phyloP scores from a whole-genome alignment of 2,329 filamentous ascomycete species.

The Exophiala xenobiotica region DNA sequence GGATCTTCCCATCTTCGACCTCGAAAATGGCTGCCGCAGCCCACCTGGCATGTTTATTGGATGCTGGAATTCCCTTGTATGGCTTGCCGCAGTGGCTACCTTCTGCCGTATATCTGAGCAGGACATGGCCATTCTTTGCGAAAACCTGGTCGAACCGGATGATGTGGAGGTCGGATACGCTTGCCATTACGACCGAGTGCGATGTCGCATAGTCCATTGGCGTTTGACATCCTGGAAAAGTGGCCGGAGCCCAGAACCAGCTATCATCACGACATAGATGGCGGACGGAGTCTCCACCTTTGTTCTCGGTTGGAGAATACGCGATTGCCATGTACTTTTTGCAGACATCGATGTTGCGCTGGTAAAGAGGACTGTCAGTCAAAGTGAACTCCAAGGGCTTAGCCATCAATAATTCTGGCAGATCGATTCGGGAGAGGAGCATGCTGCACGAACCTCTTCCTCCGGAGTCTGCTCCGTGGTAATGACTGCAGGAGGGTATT shows the following conservation, averaged over 20 bases:
- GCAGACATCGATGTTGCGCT: slow-evolving; percentile 36
- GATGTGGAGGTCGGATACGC: slow-evolving; percentile 39
- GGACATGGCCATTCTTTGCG: slow-evolving; percentile 38
- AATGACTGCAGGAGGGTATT: slow-evolving; percentile 18
- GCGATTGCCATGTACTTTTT: slow-evolving; percentile 42
- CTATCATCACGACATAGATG: slow-evolving; percentile 37
- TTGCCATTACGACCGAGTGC: slow-evolving; percentile 39
- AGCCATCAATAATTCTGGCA: too few species aligned
- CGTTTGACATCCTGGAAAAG: slow-evolving; percentile 39
- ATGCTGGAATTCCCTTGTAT: slow-evolving; percentile 39
- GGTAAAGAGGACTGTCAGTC: too few species aligned
- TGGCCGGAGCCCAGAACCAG: slow-evolving; percentile 39
- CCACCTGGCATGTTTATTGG: slow-evolving; percentile 37
- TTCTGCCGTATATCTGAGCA: slow-evolving; percentile 40
- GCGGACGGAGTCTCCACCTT: slow-evolving; percentile 35
- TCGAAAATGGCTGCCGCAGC: slow-evolving; percentile 42
- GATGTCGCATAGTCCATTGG: slow-evolving; percentile 41
- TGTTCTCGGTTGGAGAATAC: slow-evolving; percentile 39
- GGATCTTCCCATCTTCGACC: slow-evolving; percentile 38
- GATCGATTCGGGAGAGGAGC: too few species aligned
- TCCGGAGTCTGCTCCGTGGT: slow-evolving; percentile 17
- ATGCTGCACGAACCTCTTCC: slow-evolving; percentile 10
- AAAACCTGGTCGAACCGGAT: slow-evolving; percentile 39
- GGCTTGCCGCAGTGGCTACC: slow-evolving; percentile 39
- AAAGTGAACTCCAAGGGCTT: too few species aligned